Evolutionary conservation across 129 eudicot genomes (phyloP).

Genomic region (Tagetes patula): DNA sequence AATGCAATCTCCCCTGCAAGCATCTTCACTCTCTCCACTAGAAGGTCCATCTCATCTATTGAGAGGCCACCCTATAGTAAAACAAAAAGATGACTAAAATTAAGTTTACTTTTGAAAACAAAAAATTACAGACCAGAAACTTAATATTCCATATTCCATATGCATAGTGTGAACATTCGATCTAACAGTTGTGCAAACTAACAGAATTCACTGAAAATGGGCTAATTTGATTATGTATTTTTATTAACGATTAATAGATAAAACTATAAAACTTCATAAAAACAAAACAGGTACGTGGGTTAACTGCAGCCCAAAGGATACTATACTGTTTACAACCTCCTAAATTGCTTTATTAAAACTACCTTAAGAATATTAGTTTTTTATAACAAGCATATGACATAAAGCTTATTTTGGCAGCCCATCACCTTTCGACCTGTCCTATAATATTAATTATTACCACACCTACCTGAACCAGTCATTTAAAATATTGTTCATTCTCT

Average conservation of each 20-base stretch:
- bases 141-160: not conserved
- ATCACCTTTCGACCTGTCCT: not conserved
- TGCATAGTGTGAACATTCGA: not conserved
- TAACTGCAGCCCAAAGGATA: conserved; percentile 1
- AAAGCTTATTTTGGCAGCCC: not conserved
- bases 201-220: not conserved
- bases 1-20: conserved; percentile 98
- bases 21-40: conserved; percentile 97
- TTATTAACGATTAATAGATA: not conserved
- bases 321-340: not conserved
- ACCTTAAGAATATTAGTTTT: not conserved
- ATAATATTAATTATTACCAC: not conserved
- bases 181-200: too few relatives aligned
- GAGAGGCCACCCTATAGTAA: conserved; percentile 63
- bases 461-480: not conserved
- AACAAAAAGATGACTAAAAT: conserved; percentile 17
- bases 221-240: not conserved
- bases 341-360: not conserved
- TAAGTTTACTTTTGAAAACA: conserved; percentile 8
- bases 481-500: not conserved
- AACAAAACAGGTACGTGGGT: not conserved
- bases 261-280: not conserved
- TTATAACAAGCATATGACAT: not conserved
- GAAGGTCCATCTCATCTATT: conserved; percentile 88
- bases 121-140: not conserved